Evolutionary conservation across 192 early-diverging fungal genomes (phyloP), one percentile per base, ranked within the genome.

Genomic region (Endogone sp.): DNA sequence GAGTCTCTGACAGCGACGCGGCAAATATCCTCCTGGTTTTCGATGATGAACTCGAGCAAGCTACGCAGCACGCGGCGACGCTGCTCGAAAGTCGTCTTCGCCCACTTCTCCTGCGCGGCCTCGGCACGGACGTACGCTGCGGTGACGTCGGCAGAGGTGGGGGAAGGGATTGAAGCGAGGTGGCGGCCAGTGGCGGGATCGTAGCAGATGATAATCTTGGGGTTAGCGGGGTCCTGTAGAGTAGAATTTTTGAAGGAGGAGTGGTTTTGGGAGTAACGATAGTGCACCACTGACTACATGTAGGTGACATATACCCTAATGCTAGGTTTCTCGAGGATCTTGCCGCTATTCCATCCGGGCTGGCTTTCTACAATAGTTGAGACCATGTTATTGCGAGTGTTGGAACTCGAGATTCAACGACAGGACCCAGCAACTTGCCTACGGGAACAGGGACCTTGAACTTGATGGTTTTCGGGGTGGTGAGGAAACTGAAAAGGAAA

Each of bases 101-200:
- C 76, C 92, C 90, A 94, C 26, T 81, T 63, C 24, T 69, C 68
- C 69, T 95, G 94, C 31, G 93, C 93, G 10, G 57, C 66, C 13
- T 82, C 78, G 1, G 91, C 89, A 28, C 79, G 79, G 20, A 64
- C 60, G 22, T 92, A 73, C 61, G 84, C 82, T 26, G 73, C 83
- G 54, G 79, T 55, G 32, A 95, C 82, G 68, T 93, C 80, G 13
- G 76, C 77, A 0, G 77, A 69, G 4, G 88, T 81, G 22, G 85
- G 84, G 25, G 82, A 79, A 49, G 71, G 82, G 37, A 91, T 87
- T 8, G 75, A 81, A 26, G 82, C 86, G 26, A 95, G 83, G 22
- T 82, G 85, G 56, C 88, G 82, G 21, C 92, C 94, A 22, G 94
- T 94, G 28, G 94, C 85, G 9, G 94, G 94, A 37, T 95, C 94